A percentile compares a stretch with the other conserved stretches of the same genome.
These are phyloP conservation scores for Xylaria nigripes DNA, from an alignment of 495 filamentous ascomycete species.

Conservation along the genomic window DNA sequence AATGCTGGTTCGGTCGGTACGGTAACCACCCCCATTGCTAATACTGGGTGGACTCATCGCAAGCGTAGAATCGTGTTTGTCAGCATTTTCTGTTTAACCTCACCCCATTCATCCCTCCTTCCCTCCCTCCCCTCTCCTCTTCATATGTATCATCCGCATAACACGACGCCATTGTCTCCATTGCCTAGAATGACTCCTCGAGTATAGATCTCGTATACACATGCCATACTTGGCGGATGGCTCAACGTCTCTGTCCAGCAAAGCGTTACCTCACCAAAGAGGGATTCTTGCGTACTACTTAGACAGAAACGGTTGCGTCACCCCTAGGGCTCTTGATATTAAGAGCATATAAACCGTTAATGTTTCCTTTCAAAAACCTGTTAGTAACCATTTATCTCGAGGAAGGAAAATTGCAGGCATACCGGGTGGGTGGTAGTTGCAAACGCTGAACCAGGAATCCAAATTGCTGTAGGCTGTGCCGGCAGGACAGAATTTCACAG, in stretches of 20 bases:
- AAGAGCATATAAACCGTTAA: slow-evolving; percentile 51
- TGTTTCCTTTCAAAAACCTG: slow-evolving; percentile 51
- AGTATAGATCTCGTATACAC: slow-evolving; percentile 6
- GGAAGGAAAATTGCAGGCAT: slow-evolving; percentile 19
- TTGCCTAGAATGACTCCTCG: slow-evolving; percentile 7
- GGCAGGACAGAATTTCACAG: slow-evolving; percentile 43
- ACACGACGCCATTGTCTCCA: background rate
- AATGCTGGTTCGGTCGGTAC: slow-evolving; percentile 10
- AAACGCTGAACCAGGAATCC: slow-evolving; percentile 60
- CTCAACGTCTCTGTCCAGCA: slow-evolving; percentile 2
- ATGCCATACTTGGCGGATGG: slow-evolving; percentile 5
- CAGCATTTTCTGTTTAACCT: background rate
- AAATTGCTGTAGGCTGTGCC: slow-evolving; percentile 36
- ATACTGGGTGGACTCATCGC: slow-evolving; percentile 14
- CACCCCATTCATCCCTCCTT: too few species aligned
- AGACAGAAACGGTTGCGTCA: slow-evolving; percentile 20
- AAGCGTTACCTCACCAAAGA: slow-evolving; percentile 9
- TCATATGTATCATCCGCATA: background rate
- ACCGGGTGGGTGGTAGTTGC: slow-evolving; percentile 79
- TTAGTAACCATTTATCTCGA: background rate
- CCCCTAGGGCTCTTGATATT: slow-evolving; percentile 54
- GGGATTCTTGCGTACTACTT: background rate
- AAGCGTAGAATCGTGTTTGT: slow-evolving; percentile 12
- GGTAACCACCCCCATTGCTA: slow-evolving; percentile 12
- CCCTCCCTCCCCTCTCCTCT: too few species aligned